Evolutionary conservation across 352 stramenopile genomes (phyloP).

Genomic region (Phytophthora hibernalis): DNA sequence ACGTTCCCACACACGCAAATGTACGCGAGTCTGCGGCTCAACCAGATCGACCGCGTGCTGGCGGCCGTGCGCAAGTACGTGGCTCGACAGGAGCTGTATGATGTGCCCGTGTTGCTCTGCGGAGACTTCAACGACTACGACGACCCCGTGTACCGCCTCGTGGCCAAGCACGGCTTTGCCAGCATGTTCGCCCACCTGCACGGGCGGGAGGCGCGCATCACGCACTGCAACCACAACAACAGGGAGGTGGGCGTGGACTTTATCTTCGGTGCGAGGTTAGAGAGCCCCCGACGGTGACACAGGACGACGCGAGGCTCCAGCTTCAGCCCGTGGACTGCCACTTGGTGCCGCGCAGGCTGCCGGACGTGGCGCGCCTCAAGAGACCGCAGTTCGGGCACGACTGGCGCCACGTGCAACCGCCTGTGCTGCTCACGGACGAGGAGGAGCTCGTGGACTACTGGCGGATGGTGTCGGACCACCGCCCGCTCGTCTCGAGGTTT

Average conservation of each 20-base stretch:
- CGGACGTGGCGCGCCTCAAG: slow-evolving; percentile 76
- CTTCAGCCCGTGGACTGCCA: slow-evolving; percentile 65
- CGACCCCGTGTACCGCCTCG: slow-evolving; percentile 79
- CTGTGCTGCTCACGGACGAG: slow-evolving; percentile 55
- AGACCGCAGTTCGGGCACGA: slow-evolving; percentile 80
- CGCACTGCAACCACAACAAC: slow-evolving; percentile 92
- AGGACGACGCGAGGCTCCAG: slow-evolving; percentile 39
- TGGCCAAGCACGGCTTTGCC: slow-evolving; percentile 74
- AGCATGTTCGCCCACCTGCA: slow-evolving; percentile 82
- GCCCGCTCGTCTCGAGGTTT: slow-evolving; percentile 72
- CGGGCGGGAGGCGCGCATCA: slow-evolving; percentile 83
- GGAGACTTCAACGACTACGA: slow-evolving; percentile 91
- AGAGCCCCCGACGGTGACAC: slow-evolving; percentile 13
- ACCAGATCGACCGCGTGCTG: slow-evolving; percentile 84
- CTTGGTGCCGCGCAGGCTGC: slow-evolving; percentile 66
- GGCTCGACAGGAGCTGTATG: slow-evolving; percentile 59
- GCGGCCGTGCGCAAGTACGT: slow-evolving; percentile 76
- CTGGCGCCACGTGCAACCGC: slow-evolving; percentile 56
- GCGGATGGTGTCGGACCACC: slow-evolving; percentile 84
- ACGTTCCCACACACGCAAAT: slow-evolving; percentile 86
- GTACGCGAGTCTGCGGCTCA: slow-evolving; percentile 81
- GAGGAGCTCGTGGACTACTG: slow-evolving; percentile 83
- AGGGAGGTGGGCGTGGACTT: slow-evolving; percentile 88
- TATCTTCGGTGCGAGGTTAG: slow-evolving; percentile 75
- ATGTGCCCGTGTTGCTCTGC: slow-evolving; percentile 82